Base-by-base conservation (phyloP, 1,284 basidiomycete genomes). In the Moesziomyces sp. region DNA sequence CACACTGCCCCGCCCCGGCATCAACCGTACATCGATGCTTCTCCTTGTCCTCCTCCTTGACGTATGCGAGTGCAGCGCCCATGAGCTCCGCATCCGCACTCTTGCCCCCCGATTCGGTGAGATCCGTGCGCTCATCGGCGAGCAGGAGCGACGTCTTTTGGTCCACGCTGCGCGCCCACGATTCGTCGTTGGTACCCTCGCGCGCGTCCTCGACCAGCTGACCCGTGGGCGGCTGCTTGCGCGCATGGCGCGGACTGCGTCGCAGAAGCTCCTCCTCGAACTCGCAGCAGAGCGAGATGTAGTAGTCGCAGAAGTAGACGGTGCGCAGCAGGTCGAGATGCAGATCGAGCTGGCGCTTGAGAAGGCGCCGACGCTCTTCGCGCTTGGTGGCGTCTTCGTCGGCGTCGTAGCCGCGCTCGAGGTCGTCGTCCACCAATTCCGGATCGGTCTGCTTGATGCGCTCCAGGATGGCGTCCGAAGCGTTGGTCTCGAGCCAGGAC, bases 261-360 rank as follows among this genome's bases (percentile, higher is more conserved):
- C 81, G 77, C 28, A 75, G 52, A 0, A 83, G 78, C 55, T 83
- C 81, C 35, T 83, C 80, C 18, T 74, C 66, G 49, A 78, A 83
- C 50, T 83, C 81, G 57, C 77, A 79, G 5, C 73, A 52, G 42
- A 75, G 63, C 49, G 71, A 70, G n/a, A 76, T 65, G 63, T 83
- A 83, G 59, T 83, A 83, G 65, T 82, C 80, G 54, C 71, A 77
- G 51, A 82, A 70, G 50, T 78, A 83, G 18, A 81, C 80, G 28
- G 63, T 57, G 24, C 81, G 77, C 28, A 83, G 59, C 35, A 77
- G 50, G 47, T 83, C 81, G 19, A 83, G 58, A 28, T 76, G 76
- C 50, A 80, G 52, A 42, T 83, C 81, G 35, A 83, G 71, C n/a
- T 62, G 69, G 58, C 77, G 76, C 43, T 77, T 78, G 52, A 80